Evolutionary conservation across 345 rosid genomes (phyloP).

Genomic region (Sisymbrium altissimum): DNA sequence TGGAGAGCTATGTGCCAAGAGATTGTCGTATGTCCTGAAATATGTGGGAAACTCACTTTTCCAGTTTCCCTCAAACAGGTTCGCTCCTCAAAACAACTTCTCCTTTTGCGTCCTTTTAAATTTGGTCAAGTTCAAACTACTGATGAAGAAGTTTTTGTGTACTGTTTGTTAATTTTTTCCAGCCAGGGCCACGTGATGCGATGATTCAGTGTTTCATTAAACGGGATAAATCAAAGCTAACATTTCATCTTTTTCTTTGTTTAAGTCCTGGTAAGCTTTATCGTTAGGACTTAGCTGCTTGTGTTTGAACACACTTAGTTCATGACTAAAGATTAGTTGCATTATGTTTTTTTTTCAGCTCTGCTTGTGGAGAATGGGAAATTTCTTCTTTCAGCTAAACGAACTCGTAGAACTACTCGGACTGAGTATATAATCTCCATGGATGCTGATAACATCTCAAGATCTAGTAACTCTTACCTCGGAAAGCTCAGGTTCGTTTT

Average conservation of each 20-base stretch:
- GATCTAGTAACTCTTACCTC: conserved; percentile 60
- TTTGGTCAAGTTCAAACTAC: not conserved
- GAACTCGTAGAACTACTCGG: conserved; percentile 60
- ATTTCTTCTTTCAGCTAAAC: conserved; percentile 69
- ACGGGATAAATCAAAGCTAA: conserved; percentile 64
- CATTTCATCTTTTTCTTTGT: conserved; percentile 58
- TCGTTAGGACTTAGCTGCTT: not conserved
- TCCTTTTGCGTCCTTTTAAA: not conserved
- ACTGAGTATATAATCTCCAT: conserved; percentile 70
- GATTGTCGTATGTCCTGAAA: conserved; percentile 56
- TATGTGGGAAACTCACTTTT: conserved; percentile 64
- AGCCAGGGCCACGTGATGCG: conserved; percentile 67
- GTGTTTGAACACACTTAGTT: not conserved
- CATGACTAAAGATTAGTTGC: not conserved
- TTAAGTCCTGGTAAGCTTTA: conserved; percentile 56
- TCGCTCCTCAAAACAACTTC: not conserved
- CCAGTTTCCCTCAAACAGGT: conserved; percentile 69
- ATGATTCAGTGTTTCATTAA: conserved; percentile 62
- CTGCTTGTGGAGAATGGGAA: conserved; percentile 63
- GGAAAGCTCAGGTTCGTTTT: conserved; percentile 59
- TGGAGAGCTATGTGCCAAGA: conserved; percentile 74
- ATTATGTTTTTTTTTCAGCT: conserved; percentile 31
- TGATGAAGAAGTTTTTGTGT: not conserved
- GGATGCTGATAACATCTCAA: conserved; percentile 66
- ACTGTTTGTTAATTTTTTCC: conserved; percentile 6